Base-by-base conservation (phyloP, 176 grass and related monocot species). In the Dendrocalamus sinicus region DNA sequence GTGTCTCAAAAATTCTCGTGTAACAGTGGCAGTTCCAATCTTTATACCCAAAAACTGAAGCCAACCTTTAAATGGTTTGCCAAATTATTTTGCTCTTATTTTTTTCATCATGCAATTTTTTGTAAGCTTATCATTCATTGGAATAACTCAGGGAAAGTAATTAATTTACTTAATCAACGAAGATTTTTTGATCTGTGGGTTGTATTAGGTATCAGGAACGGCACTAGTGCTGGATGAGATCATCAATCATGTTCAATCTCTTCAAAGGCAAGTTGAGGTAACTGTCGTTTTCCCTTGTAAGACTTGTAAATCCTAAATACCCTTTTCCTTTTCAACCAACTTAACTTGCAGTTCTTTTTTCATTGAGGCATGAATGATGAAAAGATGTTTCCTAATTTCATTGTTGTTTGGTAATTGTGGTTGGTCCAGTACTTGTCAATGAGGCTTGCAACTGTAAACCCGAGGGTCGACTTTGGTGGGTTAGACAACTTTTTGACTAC, bases 191-290 rank as follows among this genome's bases (percentile, higher is more conserved):
- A 17, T 37, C 41, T 76, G 20, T 70, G 40, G 13, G 17, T n/a
- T 57, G 46, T 81, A 86, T 73, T 62, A 98, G 95, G 94, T 98
- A 77, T 95, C 95, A 20, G 95, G 95, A 69, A 98, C 93, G 26
- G 91, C 95, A 32, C 51, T 98, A 54, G 95, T 98, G 81, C 75
- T 98, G 64, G 95, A 98, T 87, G 95, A 98, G 89, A 98, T 98
- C 80, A 98, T 98, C 72, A 98, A 93, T 76, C 95, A 98, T 87
- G 95, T 98, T 80, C 95, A 98, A 54, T 98, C 89, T 64, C 93
- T 98, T 35, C 95, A 98, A 83, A 89, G 95, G 23, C 93, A 98
- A 83, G 95, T 98, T 17, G 93, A 98, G 95, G 95, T 95, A 95
- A 64, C 59, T 71, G 3, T 50, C 65, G 4, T 19, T 84, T 52